A percentile compares a stretch with the other conserved stretches of the same genome.
These are phyloP conservation scores for Conringia planisiliqua DNA, from an alignment of 345 rosid species.

Conservation along the genomic window DNA sequence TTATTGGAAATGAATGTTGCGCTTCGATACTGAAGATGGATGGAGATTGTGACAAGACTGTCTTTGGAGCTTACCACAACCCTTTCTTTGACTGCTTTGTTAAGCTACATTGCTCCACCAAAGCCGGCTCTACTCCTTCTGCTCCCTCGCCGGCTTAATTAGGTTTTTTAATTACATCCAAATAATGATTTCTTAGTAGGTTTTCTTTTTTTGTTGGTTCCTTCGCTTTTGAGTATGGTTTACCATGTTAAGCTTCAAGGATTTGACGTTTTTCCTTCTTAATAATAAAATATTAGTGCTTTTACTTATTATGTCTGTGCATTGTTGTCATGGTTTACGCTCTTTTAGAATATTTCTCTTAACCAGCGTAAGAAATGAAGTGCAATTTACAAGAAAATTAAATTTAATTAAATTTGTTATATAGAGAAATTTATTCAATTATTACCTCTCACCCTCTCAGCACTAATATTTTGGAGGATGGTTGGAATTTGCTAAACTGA, in stretches of 20 bases:
- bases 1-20: conserved; percentile 17
- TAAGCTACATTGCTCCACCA: conserved; percentile 23
- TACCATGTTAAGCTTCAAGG: neutral
- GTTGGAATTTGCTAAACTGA: too few relatives aligned
- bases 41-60: conserved; percentile 27
- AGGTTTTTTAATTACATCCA: neutral
- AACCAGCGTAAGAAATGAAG: neutral
- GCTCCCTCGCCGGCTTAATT: conserved; percentile 32
- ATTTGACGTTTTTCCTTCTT: neutral
- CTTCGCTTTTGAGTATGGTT: neutral
- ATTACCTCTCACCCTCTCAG: too few relatives aligned
- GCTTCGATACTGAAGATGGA: conserved; percentile 22
- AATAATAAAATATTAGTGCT: conserved; percentile 1
- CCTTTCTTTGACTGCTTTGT: conserved; percentile 23
- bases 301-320: neutral
- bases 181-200: neutral
- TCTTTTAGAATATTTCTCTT: neutral
- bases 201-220: neutral
- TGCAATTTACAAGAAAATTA: neutral
- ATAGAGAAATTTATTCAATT: too few relatives aligned
- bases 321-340: neutral
- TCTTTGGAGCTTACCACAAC: conserved; percentile 31
- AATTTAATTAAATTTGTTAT: too few relatives aligned
- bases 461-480: too few relatives aligned
- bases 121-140: conserved; percentile 9